Conservation (phyloP, 2,329 filamentous ascomycete genomes). For the Claviceps citrina region DNA sequence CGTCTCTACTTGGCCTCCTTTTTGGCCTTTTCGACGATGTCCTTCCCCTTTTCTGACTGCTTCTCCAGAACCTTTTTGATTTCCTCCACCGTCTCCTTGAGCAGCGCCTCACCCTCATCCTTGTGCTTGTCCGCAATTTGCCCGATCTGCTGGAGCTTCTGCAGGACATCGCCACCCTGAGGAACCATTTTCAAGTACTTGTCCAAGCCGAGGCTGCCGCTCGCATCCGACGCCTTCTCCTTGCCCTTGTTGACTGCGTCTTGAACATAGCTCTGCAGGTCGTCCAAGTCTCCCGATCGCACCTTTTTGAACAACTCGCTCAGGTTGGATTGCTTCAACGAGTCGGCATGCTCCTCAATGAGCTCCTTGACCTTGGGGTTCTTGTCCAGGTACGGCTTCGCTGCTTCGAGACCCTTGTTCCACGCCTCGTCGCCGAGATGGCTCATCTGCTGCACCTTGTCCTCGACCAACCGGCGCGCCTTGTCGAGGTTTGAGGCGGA, state of each 20-base stretch:
- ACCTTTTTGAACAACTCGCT: constrained; percentile 48
- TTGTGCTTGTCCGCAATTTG: constrained; percentile 52
- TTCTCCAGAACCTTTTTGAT: constrained; percentile 48
- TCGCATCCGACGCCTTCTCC: constrained; percentile 25
- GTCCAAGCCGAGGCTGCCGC: constrained; percentile 29
- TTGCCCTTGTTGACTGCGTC: constrained; percentile 24
- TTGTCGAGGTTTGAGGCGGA: constrained; percentile 36
- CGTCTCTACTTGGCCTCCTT: constrained; percentile 26
- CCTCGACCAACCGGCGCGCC: constrained; percentile 47
- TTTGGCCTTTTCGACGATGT: constrained; percentile 40
- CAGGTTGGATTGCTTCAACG: constrained; percentile 51
- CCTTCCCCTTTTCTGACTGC: constrained; percentile 39
- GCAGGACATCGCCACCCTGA: constrained; percentile 45
- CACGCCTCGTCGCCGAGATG: constrained; percentile 57
- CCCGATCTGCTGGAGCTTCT: constrained; percentile 49
- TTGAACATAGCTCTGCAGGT: constrained; percentile 21
- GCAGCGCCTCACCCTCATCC: constrained; percentile 51
- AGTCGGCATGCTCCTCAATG: constrained; percentile 53
- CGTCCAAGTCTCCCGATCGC: constrained; percentile 42
- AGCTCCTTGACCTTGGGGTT: constrained; percentile 61
- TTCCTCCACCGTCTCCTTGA: constrained; percentile 54
- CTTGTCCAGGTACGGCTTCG: constrained; percentile 59
- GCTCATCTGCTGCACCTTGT: constrained; percentile 52
- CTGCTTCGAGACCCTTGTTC: constrained; percentile 55
- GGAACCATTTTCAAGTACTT: constrained; percentile 53